phyloP scores from a whole-genome alignment of 2,329 filamentous ascomycete genomes.

The Fusarium xylarioides region DNA sequence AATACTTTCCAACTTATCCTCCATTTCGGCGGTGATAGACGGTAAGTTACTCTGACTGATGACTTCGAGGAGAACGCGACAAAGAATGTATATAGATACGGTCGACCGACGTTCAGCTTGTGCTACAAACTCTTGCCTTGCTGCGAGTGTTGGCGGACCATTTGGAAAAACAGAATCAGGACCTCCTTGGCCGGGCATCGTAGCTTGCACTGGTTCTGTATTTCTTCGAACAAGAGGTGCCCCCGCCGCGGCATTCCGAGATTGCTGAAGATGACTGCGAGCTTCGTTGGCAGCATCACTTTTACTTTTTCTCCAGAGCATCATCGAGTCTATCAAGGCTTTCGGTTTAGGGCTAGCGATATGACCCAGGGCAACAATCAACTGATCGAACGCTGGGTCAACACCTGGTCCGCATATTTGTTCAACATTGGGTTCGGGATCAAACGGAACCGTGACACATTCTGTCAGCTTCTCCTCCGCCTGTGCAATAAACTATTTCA shows the following conservation, averaged over 20 bases:
- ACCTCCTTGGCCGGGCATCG: constrained; percentile 34
- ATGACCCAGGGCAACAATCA: constrained; percentile 91
- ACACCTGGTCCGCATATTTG: constrained; percentile 89
- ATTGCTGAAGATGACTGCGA: constrained; percentile 65
- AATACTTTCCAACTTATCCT: constrained; percentile 91
- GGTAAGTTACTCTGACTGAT: constrained; percentile 87
- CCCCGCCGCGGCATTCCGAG: constrained; percentile 53
- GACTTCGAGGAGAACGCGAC: constrained; percentile 91
- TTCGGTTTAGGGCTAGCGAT: constrained; percentile 95
- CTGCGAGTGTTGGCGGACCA: constrained; percentile 52
- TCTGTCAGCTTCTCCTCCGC: constrained; percentile 96
- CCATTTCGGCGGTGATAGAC: constrained; percentile 88
- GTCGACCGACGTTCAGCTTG: constrained; percentile 90
- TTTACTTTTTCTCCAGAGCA: constrained; percentile 97
- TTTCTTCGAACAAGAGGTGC: constrained; percentile 73
- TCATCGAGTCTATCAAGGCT: constrained; percentile 94
- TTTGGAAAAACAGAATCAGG: constrained; percentile 46
- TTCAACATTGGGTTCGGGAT: constrained; percentile 86
- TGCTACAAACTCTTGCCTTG: constrained; percentile 75
- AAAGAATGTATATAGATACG: constrained; percentile 95
- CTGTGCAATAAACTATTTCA: constrained; percentile 81
- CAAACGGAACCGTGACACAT: constrained; percentile 81
- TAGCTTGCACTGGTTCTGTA: constrained; percentile 72
- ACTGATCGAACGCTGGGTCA: constrained; percentile 90
- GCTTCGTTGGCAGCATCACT: constrained; percentile 85